Conservation (phyloP, 2,329 filamentous ascomycete species). For the Fusarium oxysporum region DNA sequence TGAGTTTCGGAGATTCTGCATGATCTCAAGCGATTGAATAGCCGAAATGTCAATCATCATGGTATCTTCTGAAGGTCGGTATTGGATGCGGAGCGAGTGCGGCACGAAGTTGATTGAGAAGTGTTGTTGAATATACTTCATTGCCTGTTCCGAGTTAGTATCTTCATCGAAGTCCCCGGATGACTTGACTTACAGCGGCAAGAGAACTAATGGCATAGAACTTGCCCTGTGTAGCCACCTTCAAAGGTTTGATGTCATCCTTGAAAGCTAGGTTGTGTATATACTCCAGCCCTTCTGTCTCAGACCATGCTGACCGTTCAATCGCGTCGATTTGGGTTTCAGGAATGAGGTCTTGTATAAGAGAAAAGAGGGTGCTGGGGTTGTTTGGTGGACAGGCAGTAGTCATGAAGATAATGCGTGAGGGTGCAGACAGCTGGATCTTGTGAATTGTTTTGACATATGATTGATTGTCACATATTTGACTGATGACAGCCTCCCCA, state of each 20-base stretch:
- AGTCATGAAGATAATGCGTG: conserved; percentile 80
- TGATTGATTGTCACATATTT: conserved; percentile 93
- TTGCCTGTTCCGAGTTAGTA: conserved; percentile 63
- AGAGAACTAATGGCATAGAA: conserved; percentile 89
- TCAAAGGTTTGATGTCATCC: conserved; percentile 84
- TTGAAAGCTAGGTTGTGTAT: conserved; percentile 83
- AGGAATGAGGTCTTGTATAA: conserved; percentile 72
- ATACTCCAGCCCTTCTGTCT: conserved; percentile 79
- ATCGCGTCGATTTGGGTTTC: conserved; percentile 58
- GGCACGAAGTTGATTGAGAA: conserved; percentile 75
- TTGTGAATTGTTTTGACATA: conserved; percentile 92
- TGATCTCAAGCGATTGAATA: conserved; percentile 86
- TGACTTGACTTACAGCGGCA: conserved; percentile 73
- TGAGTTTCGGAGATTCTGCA: conserved; percentile 83
- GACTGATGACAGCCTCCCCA: conserved; percentile 85
- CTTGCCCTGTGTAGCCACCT: conserved; percentile 82
- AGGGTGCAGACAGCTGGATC: conserved; percentile 82
- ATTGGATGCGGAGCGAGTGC: conserved; percentile 87
- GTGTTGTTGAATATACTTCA: conserved; percentile 83
- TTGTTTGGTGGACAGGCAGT: conserved; percentile 73
- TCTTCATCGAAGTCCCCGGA: fast-evolving
- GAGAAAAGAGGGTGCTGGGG: conserved; percentile 78
- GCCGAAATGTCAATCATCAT: conserved; percentile 97
- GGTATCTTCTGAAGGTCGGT: conserved; percentile 87
- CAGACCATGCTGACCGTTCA: conserved; percentile 86